phyloP scores from a whole-genome alignment of 2,329 filamentous ascomycete genomes.

The Clonostachys rhizophaga region DNA sequence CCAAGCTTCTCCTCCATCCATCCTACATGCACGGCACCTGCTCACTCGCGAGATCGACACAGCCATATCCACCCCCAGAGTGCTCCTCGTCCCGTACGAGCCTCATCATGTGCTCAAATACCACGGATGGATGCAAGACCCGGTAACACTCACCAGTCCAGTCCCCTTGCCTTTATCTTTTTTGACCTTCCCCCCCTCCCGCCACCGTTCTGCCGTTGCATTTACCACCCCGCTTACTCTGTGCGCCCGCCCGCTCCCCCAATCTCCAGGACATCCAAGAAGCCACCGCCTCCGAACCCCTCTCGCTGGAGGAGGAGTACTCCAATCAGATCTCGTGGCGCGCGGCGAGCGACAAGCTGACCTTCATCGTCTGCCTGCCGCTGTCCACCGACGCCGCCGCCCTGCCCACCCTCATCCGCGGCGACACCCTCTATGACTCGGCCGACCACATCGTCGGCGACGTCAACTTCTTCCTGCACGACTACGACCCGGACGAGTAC shows the following conservation, averaged over 20 bases:
- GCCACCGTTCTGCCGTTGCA: no score
- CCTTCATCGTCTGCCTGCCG: conserved; percentile 76
- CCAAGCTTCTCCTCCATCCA: not conserved
- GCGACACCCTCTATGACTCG: conserved; percentile 44
- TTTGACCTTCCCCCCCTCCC: no score
- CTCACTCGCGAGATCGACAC: not conserved
- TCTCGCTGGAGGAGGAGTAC: conserved; percentile 78
- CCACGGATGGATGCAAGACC: conserved; percentile 88
- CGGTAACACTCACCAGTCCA: conserved; percentile 32
- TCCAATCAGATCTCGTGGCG: conserved; percentile 90
- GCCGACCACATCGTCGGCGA: conserved; percentile 64
- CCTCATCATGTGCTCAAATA: conserved; percentile 77
- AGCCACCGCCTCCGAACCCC: conserved; percentile 82
- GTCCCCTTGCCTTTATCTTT: not conserved
- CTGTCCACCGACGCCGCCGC: conserved; percentile 4
- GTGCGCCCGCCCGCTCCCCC: no score
- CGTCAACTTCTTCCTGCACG: conserved; percentile 74
- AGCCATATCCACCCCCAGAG: conserved; percentile 63
- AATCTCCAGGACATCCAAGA: conserved; percentile 62
- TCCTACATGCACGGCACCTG: not conserved
- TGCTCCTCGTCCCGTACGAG: conserved; percentile 82
- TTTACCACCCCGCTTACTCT: no score
- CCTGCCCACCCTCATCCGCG: not conserved
- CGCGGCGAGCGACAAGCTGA: conserved; percentile 77
- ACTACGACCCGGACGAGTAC: conserved; percentile 50